Base-by-base conservation (phyloP, 176 grass and related monocot genomes). In the Oryza meridionalis region DNA sequence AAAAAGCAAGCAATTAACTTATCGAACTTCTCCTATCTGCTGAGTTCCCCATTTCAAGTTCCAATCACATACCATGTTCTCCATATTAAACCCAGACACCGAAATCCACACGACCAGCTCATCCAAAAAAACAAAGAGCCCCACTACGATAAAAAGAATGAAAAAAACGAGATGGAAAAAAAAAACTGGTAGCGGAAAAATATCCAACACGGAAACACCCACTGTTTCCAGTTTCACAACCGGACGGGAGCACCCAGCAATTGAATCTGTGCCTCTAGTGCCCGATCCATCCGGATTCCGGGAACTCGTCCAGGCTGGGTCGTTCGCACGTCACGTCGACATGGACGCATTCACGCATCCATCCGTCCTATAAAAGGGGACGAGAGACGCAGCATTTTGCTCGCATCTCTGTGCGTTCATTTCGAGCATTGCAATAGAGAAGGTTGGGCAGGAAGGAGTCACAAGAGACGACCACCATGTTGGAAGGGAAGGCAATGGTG, bases 401-500 rank as follows among this genome's bases (percentile, higher is more conserved):
- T 22, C 40, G 2, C 55, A 7, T 73, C 80, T n/a, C 15, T 40
- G 69, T 11, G 66, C n/a, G 31, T n/a, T 22, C 0, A 24, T 62
- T 62, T 11, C 9, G 58, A 62, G 2, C 58, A 24, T 11, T 9
- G 2, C 58, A 24, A 7, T 5, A 25, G 33, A 72, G 55, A 29
- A 19, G 51, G 4, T 17, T 21, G 14, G 11, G 17, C 2, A 67
- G 73, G 40, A 4, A 7, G 7, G 12, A 33, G n/a, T 9, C 19
- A 40, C 7, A 40, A 58, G 53, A 58, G 53, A 58, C 53, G 53
- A 4, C 47, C 33, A 9, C 25, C 9, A 96, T 99, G 96, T 58
- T 99, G 89, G 91, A 99, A 95, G 96, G 96, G 65, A 99, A 89
- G 82, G 96, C 91, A 27, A 90, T 19, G 96, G 85, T 99, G 88